Evolutionary conservation across 2,329 filamentous ascomycete genomes (phyloP).

Genomic region (Calonectria multiphialidica): DNA sequence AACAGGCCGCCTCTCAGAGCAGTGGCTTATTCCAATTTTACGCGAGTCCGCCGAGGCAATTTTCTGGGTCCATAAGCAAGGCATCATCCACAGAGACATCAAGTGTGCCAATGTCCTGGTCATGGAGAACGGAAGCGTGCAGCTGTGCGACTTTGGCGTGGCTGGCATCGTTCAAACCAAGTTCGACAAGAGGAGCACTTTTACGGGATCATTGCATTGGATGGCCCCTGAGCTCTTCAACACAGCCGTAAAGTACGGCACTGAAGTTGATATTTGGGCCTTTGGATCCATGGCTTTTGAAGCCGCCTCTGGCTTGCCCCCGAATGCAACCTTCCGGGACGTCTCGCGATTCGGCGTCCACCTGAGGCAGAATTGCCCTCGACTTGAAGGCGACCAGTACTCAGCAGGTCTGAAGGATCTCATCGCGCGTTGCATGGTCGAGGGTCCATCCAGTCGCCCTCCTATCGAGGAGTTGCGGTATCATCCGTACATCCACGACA

Average conservation of each 20-base stretch:
- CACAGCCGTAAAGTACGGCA: slow-evolving; percentile 73
- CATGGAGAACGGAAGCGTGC: slow-evolving; percentile 80
- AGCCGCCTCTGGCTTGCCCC: slow-evolving; percentile 82
- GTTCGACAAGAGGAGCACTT: slow-evolving; percentile 81
- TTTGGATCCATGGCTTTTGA: slow-evolving; percentile 86
- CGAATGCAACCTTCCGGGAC: slow-evolving; percentile 70
- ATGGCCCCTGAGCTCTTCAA: slow-evolving; percentile 87
- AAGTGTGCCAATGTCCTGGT: slow-evolving; percentile 86
- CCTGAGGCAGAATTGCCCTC: slow-evolving; percentile 72
- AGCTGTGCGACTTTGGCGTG: slow-evolving; percentile 88
- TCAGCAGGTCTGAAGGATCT: slow-evolving; percentile 77
- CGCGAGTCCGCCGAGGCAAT: slow-evolving; percentile 75
- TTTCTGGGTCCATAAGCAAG: slow-evolving; percentile 75
- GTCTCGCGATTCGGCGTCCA: slow-evolving; percentile 65
- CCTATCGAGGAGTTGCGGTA: slow-evolving; percentile 76
- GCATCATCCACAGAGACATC: slow-evolving; percentile 79
- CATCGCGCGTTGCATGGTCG: slow-evolving; percentile 80
- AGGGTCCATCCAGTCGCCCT: slow-evolving; percentile 76
- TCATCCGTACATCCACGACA: slow-evolving; percentile 77
- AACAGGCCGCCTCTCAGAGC: slow-evolving; percentile 75
- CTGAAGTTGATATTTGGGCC: slow-evolving; percentile 86
- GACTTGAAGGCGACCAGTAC: slow-evolving; percentile 78
- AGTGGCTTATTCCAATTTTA: slow-evolving; percentile 76
- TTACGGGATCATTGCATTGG: slow-evolving; percentile 87
- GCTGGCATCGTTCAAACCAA: slow-evolving; percentile 82